Conservation (phyloP, 768 basidiomycete species). For the Favolaschia claudopus region DNA sequence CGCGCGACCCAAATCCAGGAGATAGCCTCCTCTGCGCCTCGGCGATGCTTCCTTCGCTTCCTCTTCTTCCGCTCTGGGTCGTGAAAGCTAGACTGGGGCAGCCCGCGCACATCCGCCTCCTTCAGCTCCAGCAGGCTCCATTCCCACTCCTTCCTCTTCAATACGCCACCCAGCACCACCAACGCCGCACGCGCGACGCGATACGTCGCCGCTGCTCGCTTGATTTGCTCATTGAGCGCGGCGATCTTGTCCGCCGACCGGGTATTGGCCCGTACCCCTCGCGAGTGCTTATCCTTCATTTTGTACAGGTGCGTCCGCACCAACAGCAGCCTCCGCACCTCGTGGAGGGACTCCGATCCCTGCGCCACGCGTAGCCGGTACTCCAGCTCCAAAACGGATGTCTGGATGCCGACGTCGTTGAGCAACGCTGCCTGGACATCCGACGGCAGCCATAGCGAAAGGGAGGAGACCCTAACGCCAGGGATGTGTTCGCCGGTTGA, state of each 20-base stretch:
- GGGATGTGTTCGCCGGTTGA: background rate
- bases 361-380: slow-evolving; percentile 21
- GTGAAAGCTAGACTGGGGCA: background rate
- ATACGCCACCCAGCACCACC: background rate
- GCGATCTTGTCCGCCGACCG: slow-evolving; percentile 1
- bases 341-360: slow-evolving; percentile 20
- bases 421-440: background rate
- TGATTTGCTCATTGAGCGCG: background rate
- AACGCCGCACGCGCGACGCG: background rate
- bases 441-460: slow-evolving; percentile 3
- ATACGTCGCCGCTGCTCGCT: background rate
- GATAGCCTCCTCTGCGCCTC: background rate
- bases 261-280: background rate
- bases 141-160: background rate
- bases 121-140: background rate
- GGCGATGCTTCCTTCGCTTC: background rate
- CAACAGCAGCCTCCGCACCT: slow-evolving; percentile 24
- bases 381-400: slow-evolving; percentile 15
- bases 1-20: slow-evolving; percentile 5
- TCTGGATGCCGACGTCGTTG: background rate
- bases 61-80: slow-evolving; percentile 4
- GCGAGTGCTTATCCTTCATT: slow-evolving; percentile 2
- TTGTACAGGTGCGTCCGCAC: slow-evolving; percentile 20
- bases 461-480: background rate
- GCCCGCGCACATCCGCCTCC: background rate